phyloP scores from a whole-genome alignment of 352 stramenopile genomes.

The Pythium phragmiticola region DNA sequence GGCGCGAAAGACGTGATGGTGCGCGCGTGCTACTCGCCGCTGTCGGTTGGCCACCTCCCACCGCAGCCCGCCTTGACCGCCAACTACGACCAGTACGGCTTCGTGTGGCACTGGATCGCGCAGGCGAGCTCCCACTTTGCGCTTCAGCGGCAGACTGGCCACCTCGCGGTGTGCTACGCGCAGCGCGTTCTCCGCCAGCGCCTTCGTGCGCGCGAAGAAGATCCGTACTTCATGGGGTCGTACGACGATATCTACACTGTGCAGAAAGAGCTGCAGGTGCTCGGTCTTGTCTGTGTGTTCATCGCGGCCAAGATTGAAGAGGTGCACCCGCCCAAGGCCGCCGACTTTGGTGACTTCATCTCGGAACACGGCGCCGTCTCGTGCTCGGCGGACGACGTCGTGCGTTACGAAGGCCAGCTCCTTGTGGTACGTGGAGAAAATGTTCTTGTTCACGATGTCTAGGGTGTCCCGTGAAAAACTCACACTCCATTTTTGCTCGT shows the following conservation, averaged over 20 bases:
- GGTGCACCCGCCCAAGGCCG: constrained; percentile 71
- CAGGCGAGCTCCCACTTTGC: constrained; percentile 63
- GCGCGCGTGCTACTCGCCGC: constrained; percentile 38
- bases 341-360: constrained; percentile 63
- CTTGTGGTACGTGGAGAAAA: constrained; percentile 43
- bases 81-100: constrained; percentile 75
- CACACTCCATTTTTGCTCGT: background rate
- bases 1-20: constrained; percentile 9
- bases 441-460: background rate
- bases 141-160: constrained; percentile 73
- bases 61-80: constrained; percentile 16
- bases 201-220: constrained; percentile 34
- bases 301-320: constrained; percentile 87
- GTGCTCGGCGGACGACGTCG: constrained; percentile 50
- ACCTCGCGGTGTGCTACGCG: constrained; percentile 77
- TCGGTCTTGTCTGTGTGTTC: constrained; percentile 68
- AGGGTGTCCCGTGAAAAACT: background rate
- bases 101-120: constrained; percentile 76
- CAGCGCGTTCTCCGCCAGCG: constrained; percentile 69
- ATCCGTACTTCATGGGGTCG: constrained; percentile 32
- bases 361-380: constrained; percentile 45
- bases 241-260: constrained; percentile 56
- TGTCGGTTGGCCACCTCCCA: constrained; percentile 53
- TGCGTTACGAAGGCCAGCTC: constrained; percentile 59
- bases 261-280: constrained; percentile 58